These are phyloP conservation scores for Przewalskia tangutica DNA, from an alignment of 257 asterid genomes.

Conservation along the genomic window DNA sequence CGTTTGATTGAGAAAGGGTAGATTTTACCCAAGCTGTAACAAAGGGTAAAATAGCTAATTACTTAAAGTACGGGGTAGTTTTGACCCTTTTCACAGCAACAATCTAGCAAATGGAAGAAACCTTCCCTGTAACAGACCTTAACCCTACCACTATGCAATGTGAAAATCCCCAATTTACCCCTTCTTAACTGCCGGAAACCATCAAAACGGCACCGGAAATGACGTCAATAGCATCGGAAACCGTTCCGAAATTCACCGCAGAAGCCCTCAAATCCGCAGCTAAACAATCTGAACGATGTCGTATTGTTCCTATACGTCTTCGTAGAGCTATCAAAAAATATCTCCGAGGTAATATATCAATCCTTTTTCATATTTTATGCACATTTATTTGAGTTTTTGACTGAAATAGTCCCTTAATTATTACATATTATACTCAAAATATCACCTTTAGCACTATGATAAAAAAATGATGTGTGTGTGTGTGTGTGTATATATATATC, in stretches of 20 bases:
- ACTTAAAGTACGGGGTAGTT: too few relatives aligned
- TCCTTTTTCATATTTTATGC: background rate
- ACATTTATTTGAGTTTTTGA: background rate
- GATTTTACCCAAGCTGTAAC: too few relatives aligned
- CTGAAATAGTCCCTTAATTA: background rate
- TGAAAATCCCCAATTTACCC: background rate
- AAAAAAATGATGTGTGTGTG: too few relatives aligned
- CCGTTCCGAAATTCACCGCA: conserved; percentile 65
- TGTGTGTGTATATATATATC: too few relatives aligned
- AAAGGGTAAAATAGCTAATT: too few relatives aligned
- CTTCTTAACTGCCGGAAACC: background rate
- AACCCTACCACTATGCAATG: background rate
- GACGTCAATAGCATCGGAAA: conserved; percentile 53
- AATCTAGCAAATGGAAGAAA: background rate
- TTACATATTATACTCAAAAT: background rate
- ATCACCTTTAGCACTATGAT: background rate
- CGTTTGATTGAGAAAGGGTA: too few relatives aligned
- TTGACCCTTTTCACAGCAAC: background rate
- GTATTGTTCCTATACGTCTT: conserved; percentile 53
- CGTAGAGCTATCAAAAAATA: conserved; percentile 72
- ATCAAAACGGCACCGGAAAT: conserved; percentile 13
- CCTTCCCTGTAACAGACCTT: background rate
- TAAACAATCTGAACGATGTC: conserved; percentile 77
- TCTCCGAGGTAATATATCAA: conserved; percentile 38
- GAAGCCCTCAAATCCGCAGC: conserved; percentile 86